Conservation (phyloP, 371 early-diverging fungal species). For the Thermomucor indicae-seudaticae region DNA sequence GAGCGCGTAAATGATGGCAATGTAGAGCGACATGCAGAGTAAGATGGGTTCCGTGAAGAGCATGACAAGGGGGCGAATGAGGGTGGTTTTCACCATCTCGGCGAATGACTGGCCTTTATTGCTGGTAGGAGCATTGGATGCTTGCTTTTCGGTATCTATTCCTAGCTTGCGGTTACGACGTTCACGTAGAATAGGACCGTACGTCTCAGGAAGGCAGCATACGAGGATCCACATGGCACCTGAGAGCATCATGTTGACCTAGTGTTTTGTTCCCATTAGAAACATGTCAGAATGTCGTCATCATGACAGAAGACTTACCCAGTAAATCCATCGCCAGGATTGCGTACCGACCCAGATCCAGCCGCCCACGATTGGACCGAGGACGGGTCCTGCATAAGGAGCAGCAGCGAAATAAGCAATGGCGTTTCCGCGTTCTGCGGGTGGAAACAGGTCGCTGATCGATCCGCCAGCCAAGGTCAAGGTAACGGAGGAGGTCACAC, state of each 20-base stretch:
- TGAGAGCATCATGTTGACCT: conserved; percentile 39
- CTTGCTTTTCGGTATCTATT: conserved; percentile 13
- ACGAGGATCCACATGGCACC: conserved; percentile 36
- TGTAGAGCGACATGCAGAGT: conserved; percentile 35
- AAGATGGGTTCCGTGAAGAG: conserved; percentile 38
- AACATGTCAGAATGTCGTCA: background rate
- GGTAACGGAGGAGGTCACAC: conserved; percentile 35
- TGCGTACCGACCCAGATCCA: conserved; percentile 38
- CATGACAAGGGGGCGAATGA: conserved; percentile 36
- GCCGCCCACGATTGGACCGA: conserved; percentile 44
- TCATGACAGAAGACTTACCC: conserved; percentile 24
- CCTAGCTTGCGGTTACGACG: conserved; percentile 24
- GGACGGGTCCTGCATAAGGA: conserved; percentile 40
- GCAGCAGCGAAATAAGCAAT: conserved; percentile 48
- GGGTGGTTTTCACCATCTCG: conserved; percentile 26
- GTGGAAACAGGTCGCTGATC: conserved; percentile 34
- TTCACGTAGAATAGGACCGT: conserved; percentile 32
- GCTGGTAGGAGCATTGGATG: conserved; percentile 22
- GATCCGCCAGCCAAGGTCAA: conserved; percentile 40
- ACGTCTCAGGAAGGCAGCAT: conserved; percentile 36
- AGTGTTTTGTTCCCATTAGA: background rate
- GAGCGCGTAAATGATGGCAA: conserved; percentile 40
- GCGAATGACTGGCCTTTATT: too few species aligned
- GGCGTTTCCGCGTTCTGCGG: conserved; percentile 33
- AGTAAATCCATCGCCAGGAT: conserved; percentile 45